Conservation (phyloP, 1,139 yeast species). For the Kodamaea alishanica region DNA sequence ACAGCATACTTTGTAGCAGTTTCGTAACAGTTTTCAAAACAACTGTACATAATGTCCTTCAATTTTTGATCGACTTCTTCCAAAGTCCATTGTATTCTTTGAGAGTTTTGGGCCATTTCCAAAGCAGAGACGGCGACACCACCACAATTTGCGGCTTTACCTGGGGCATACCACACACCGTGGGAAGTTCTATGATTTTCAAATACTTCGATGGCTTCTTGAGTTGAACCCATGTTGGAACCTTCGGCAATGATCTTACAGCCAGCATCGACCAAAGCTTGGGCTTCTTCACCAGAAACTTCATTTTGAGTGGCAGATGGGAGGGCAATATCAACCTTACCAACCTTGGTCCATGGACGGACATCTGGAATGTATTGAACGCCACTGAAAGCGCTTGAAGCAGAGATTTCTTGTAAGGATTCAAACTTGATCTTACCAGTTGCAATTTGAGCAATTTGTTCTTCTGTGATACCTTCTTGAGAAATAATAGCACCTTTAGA, state of each 20-base stretch:
- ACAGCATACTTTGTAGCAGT: slow-evolving; percentile 80
- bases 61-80: slow-evolving; percentile 19
- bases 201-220: slow-evolving; percentile 91
- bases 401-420: slow-evolving; percentile 65
- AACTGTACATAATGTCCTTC: slow-evolving; percentile 76
- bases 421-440: slow-evolving; percentile 80
- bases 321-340: slow-evolving; percentile 90
- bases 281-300: slow-evolving; percentile 95
- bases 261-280: slow-evolving; percentile 88
- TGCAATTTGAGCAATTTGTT: slow-evolving; percentile 73
- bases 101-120: slow-evolving; percentile 99
- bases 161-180: slow-evolving; percentile 97
- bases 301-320: slow-evolving; percentile 99
- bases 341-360: slow-evolving; percentile 94
- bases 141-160: slow-evolving; percentile 99
- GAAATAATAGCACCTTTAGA: slow-evolving; percentile 85
- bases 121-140: slow-evolving; percentile 99
- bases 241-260: slow-evolving; percentile 96
- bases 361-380: slow-evolving; percentile 86
- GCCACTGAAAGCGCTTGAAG: slow-evolving; percentile 52
- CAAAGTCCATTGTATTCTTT: slow-evolving; percentile 52
- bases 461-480: slow-evolving; percentile 76
- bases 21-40: slow-evolving; percentile 89
- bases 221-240: slow-evolving; percentile 98
- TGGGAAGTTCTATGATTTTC: slow-evolving; percentile 73